Base-by-base conservation (phyloP, 1,284 basidiomycete species). In the Butyriboletus appendiculatus region DNA sequence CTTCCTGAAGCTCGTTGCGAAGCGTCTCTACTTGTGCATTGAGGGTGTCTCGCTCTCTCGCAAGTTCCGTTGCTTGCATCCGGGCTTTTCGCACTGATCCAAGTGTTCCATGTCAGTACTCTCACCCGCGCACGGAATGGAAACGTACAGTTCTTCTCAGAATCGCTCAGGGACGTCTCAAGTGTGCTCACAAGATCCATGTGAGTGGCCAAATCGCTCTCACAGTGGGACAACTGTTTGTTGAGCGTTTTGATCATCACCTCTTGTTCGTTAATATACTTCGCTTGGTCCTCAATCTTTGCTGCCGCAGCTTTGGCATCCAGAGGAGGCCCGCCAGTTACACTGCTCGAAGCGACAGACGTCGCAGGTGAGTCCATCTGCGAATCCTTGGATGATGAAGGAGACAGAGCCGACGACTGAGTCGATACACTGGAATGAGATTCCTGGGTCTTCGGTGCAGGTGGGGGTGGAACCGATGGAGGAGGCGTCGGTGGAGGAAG, bases 191-290 rank as follows among this genome's bases (percentile, higher is more conserved):
- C 92, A 52, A 96, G 81, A 69, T 96, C 92, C 80, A 94, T 94
- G 68, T 96, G 94, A 48, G 91, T 88, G 64, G 94, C 91, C 55
- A 96, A 77, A 71, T 96, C 94, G 57, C 81, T 85, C 73, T 96
- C 93, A 68, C 93, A 95, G 70, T 96, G 93, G 32, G 85, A 85
- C 50, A 97, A 73, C 73, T 95, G 93, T 73, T 95, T 94, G 73
- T 94, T 93, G 53, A 97, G 81, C 33, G 89, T 94, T 74, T 92
- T 90, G 76, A 96, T 94, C 89, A 91, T 92, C 46, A 80, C 81
- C 62, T 94, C 91, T 67, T 92, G 90, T 74, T 94, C 92, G 28
- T 86, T 88, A 44, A 94, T 76, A 48, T 83, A 83, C 65, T 88
- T 90, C 16, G 80, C 71, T 70, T 92, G 90, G 61, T 90, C 84